Percentiles rank a stretch among this genome's conserved stretches.
Evolutionary conservation across 108 stramenopile genomes (phyloP).

Genomic region (Skeletonema costatum): DNA sequence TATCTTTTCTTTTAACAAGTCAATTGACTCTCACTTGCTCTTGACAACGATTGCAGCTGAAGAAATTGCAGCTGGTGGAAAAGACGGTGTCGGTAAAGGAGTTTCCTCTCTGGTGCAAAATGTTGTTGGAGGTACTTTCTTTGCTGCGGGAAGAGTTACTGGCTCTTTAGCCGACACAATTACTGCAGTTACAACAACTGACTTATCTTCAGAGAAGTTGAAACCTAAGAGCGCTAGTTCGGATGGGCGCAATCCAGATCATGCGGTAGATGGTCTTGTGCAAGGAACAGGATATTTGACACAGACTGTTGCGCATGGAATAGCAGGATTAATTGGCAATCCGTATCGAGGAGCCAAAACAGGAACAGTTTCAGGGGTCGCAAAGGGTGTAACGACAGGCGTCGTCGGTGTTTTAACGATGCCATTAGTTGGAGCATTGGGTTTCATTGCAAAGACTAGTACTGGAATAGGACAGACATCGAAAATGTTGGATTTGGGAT

Average conservation of each 20-base stretch:
- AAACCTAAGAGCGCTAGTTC: slow-evolving; percentile 25
- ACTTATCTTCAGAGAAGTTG: slow-evolving; percentile 34
- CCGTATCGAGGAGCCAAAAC: slow-evolving; percentile 39
- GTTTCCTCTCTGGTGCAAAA: slow-evolving; percentile 30
- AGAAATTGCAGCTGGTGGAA: slow-evolving; percentile 39
- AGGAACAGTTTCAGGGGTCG: slow-evolving; percentile 13
- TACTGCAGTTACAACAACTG: slow-evolving; percentile 27
- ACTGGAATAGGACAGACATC: slow-evolving; percentile 37
- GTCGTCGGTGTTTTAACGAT: slow-evolving; percentile 13
- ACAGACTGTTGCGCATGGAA: slow-evolving; percentile 28
- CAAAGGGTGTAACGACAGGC: slow-evolving; percentile 36
- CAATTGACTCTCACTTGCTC: neutral
- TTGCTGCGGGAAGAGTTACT: slow-evolving; percentile 22
- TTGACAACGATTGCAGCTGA: slow-evolving; percentile 7
- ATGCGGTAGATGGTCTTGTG: slow-evolving; percentile 34
- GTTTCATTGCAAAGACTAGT: slow-evolving; percentile 43
- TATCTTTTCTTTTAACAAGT: neutral
- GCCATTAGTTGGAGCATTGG: slow-evolving; percentile 36
- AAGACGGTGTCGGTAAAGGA: slow-evolving; percentile 43
- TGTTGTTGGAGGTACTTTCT: slow-evolving; percentile 40
- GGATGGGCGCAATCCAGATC: slow-evolving; percentile 19
- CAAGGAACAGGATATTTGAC: slow-evolving; percentile 32
- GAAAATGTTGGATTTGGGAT: slow-evolving; percentile 28
- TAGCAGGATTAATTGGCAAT: slow-evolving; percentile 42
- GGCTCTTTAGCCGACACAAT: slow-evolving; percentile 22